Base-by-base conservation (phyloP, 1,139 yeast species). In the Candida sojae region DNA sequence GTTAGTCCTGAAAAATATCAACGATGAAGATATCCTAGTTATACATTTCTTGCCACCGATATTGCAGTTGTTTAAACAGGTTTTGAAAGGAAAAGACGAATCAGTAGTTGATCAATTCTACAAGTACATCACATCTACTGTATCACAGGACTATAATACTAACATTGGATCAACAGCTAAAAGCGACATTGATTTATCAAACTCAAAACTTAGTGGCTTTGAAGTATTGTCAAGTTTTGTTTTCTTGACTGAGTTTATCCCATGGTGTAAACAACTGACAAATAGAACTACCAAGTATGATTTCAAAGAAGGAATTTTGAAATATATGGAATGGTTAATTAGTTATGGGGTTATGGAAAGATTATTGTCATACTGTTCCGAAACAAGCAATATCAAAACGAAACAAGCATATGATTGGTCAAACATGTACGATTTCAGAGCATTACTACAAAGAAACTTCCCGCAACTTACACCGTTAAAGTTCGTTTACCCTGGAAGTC, bases 261-360 rank as follows among this genome's bases (percentile, higher is more conserved):
- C 84, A 9, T 83, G 93, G 88, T 87, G 93, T 60, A 86, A 86
- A 57, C 62, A 53, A 68, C 72, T 46, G 60, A 65, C 54, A 34
- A 51, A 59, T 53, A 82, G 79, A 66, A 52, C 86, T 80, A 48
- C 79, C 77, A 79, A 73, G 65, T 57, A 66, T 59, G 60, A 79
- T 73, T 57, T 84, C 75, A 50, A 86, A 77, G 57, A 68, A 66
- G 58, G 72, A 48, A 71, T 75, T 32, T 56, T 75, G 39, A 64
- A 61, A 39, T 70, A 71, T 50, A 63, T 74, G 45, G 79, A 74
- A 47, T 64, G 65, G 59, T 63, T 69, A 42, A 67, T 75, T 21
- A 70, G 69, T 54, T 71, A 68, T 53, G 97, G 97, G 29, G 96
- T 91, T 0, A 69, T 92, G 55, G 99, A 93, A 63, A 84, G 86